These are phyloP conservation scores for Cyberlindnera lachancei DNA, from an alignment of 805 yeast species.

Conservation along the genomic window DNA sequence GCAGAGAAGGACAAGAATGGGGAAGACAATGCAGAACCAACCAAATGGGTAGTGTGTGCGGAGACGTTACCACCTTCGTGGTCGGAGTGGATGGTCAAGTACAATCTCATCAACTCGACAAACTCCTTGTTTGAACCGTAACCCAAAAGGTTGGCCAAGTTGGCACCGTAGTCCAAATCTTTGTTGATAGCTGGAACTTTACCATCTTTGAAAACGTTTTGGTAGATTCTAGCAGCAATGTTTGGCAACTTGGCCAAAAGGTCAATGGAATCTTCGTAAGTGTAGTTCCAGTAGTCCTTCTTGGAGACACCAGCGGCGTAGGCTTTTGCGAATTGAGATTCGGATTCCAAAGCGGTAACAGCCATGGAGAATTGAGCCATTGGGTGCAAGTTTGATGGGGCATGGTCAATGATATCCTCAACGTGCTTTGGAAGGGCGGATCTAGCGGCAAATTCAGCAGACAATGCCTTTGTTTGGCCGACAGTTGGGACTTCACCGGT, in stretches of 20 bases:
- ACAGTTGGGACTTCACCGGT: constrained; percentile 80
- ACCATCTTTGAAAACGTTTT: constrained; percentile 80
- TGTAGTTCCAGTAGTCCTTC: constrained; percentile 78
- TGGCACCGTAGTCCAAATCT: constrained; percentile 58
- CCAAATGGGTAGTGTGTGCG: constrained; percentile 81
- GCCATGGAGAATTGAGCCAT: constrained; percentile 89
- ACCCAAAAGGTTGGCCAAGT: constrained; percentile 52
- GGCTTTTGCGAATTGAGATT: constrained; percentile 79
- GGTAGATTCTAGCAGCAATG: constrained; percentile 78
- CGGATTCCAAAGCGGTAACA: constrained; percentile 71
- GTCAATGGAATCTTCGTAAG: constrained; percentile 75
- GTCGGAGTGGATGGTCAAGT: constrained; percentile 76
- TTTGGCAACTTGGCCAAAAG: constrained; percentile 75
- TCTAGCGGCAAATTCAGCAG: constrained; percentile 74
- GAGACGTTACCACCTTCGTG: constrained; percentile 90
- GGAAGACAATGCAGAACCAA: constrained; percentile 74
- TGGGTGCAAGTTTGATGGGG: constrained; percentile 75
- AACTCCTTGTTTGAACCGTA: constrained; percentile 58
- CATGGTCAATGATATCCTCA: constrained; percentile 59
- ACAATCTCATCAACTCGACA: constrained; percentile 72
- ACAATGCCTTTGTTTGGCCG: constrained; percentile 60
- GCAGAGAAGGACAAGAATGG: constrained; percentile 77
- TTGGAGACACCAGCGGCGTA: constrained; percentile 78
- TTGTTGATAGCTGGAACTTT: constrained; percentile 45
- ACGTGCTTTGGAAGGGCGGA: constrained; percentile 74